Percentiles rank a stretch among this genome's conserved stretches.
Conservation (phyloP, 495 filamentous ascomycete genomes). For the Penicillium longicatenatum region DNA sequence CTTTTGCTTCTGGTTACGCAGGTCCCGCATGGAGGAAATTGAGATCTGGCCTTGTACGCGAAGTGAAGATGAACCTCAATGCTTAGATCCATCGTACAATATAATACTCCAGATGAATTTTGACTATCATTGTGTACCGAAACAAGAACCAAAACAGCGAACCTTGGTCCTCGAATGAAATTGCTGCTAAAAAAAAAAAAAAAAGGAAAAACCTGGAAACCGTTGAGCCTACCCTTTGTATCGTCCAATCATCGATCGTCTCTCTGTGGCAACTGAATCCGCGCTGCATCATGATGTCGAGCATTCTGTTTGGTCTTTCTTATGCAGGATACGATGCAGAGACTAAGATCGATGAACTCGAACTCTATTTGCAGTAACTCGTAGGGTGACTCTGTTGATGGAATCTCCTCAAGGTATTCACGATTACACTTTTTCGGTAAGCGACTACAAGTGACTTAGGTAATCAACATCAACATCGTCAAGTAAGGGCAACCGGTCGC, state of each 20-base stretch:
- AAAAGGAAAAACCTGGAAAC: constrained; percentile 9
- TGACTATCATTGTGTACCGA: too few species aligned
- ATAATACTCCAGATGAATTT: neutral
- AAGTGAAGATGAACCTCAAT: neutral
- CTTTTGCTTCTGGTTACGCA: neutral
- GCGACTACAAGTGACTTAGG: too few species aligned
- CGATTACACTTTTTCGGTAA: too few species aligned
- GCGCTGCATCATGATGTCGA: neutral
- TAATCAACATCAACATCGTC: too few species aligned
- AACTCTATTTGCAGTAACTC: too few species aligned
- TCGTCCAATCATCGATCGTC: neutral
- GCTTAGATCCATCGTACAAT: neutral
- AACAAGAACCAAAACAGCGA: neutral
- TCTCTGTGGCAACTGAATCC: constrained; percentile 1
- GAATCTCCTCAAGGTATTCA: too few species aligned
- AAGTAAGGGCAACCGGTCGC: too few species aligned
- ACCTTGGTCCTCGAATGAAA: neutral
- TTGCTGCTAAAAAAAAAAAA: neutral
- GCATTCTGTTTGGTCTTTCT: neutral
- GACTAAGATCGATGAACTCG: too few species aligned
- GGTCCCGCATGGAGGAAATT: neutral
- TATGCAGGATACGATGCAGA: too few species aligned
- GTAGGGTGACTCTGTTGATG: too few species aligned
- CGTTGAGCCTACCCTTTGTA: neutral
- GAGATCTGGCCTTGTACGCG: neutral